These are phyloP conservation scores for Phylloporus gajari DNA, from an alignment of 1,284 basidiomycete species.

Conservation along the genomic window DNA sequence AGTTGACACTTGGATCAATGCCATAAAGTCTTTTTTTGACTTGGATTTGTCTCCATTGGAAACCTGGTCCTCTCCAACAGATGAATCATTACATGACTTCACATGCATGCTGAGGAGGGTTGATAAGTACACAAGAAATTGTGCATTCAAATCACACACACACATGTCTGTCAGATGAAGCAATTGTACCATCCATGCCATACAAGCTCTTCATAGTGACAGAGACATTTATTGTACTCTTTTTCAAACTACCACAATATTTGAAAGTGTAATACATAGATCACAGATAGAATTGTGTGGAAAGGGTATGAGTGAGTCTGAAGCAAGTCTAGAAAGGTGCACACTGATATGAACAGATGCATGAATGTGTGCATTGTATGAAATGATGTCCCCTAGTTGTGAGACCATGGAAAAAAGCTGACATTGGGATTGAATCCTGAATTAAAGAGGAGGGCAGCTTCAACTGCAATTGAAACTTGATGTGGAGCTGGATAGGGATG, in stretches of 20 bases:
- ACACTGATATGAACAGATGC: conserved; percentile 94
- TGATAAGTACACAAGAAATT: neutral
- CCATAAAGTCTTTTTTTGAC: neutral
- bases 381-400: conserved; percentile 79
- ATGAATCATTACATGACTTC: neutral
- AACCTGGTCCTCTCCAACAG: neutral
- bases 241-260: conserved; percentile 53
- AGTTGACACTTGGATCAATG: neutral
- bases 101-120: neutral
- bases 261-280: conserved; percentile 57
- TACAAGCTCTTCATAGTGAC: conserved; percentile 92
- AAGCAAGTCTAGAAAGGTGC: conserved; percentile 68
- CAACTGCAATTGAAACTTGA: conserved; percentile 76
- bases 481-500: conserved; percentile 81
- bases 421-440: conserved; percentile 92
- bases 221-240: conserved; percentile 62
- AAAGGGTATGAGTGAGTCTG: conserved; percentile 62
- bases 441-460: conserved; percentile 88
- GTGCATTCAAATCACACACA: neutral
- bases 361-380: conserved; percentile 92
- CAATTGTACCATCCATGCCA: conserved; percentile 95
- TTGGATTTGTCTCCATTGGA: neutral
- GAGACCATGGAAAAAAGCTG: conserved; percentile 88
- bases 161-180: conserved; percentile 54
- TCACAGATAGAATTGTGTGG: conserved; percentile 76